Conservation (phyloP, 1,284 basidiomycete genomes). For the Phellopilus nigrolimitatus region DNA sequence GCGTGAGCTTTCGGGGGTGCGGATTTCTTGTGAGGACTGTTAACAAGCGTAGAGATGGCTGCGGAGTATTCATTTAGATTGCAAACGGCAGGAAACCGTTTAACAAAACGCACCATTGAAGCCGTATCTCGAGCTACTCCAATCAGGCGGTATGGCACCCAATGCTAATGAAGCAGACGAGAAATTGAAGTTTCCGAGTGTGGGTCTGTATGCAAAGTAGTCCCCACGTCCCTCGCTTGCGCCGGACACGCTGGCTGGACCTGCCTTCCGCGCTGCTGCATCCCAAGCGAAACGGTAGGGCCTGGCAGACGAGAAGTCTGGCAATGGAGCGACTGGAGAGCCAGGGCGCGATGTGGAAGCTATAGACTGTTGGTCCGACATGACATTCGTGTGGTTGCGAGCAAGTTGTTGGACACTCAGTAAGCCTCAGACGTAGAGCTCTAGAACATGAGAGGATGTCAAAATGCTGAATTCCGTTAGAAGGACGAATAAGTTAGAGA, state of each 20-base stretch:
- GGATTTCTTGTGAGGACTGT: slow-evolving; percentile 79
- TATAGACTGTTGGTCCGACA: slow-evolving; percentile 38
- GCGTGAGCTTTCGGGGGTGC: slow-evolving; percentile 85
- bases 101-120: slow-evolving; percentile 58
- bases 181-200: slow-evolving; percentile 39
- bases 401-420: not conserved
- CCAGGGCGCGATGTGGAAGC: slow-evolving; percentile 39
- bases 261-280: slow-evolving; percentile 42
- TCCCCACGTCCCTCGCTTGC: slow-evolving; percentile 57
- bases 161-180: slow-evolving; percentile 37
- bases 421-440: not conserved
- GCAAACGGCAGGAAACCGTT: not conserved
- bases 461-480: not conserved
- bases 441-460: not conserved
- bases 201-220: slow-evolving; percentile 42
- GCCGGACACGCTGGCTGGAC: slow-evolving; percentile 58
- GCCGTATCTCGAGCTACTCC: slow-evolving; percentile 74
- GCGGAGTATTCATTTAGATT: not conserved
- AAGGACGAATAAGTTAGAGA: not conserved
- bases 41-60: slow-evolving; percentile 76
- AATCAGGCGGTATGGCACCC: slow-evolving; percentile 51
- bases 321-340: slow-evolving; percentile 43
- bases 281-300: slow-evolving; percentile 70
- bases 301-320: slow-evolving; percentile 39
- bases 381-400: slow-evolving; percentile 17